phyloP scores from a whole-genome alignment of 441 rosid species.

The Raphanus hybrid region DNA sequence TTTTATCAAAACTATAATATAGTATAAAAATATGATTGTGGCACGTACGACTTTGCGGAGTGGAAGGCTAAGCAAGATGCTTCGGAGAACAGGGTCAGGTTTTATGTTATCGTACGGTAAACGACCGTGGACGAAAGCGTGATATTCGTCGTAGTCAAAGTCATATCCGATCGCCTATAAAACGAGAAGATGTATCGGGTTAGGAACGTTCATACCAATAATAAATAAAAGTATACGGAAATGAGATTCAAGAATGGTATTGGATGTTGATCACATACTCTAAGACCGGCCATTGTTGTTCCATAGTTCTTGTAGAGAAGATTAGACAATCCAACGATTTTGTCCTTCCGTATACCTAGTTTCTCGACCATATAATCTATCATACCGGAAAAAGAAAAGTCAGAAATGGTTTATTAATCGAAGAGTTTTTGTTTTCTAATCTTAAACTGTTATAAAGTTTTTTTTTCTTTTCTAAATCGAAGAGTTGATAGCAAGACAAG shows the following conservation, averaged over 20 bases:
- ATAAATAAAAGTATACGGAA: background rate
- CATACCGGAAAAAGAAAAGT: background rate
- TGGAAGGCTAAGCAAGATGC: slow-evolving; percentile 73
- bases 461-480: background rate
- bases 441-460: too few species aligned
- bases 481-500: background rate
- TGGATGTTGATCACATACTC: slow-evolving; percentile 53
- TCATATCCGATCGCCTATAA: slow-evolving; percentile 84
- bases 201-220: background rate
- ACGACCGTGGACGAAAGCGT: slow-evolving; percentile 83
- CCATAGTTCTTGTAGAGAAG: slow-evolving; percentile 84
- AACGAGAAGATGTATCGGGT: slow-evolving; percentile 4
- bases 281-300: slow-evolving; percentile 98
- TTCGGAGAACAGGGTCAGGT: slow-evolving; percentile 80
- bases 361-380: slow-evolving; percentile 83
- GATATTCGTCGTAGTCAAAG: slow-evolving; percentile 92
- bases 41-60: slow-evolving; percentile 66
- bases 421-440: background rate
- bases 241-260: background rate
- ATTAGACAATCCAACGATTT: slow-evolving; percentile 65
- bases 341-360: slow-evolving; percentile 71
- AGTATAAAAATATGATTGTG: slow-evolving; percentile 8
- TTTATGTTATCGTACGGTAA: slow-evolving; percentile 82
- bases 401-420: background rate
- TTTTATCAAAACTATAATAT: background rate